A percentile compares a stretch with the other conserved stretches of the same genome.
phyloP scores from a whole-genome alignment of 495 filamentous ascomycete genomes.

The Aspergillus bridgeri region DNA sequence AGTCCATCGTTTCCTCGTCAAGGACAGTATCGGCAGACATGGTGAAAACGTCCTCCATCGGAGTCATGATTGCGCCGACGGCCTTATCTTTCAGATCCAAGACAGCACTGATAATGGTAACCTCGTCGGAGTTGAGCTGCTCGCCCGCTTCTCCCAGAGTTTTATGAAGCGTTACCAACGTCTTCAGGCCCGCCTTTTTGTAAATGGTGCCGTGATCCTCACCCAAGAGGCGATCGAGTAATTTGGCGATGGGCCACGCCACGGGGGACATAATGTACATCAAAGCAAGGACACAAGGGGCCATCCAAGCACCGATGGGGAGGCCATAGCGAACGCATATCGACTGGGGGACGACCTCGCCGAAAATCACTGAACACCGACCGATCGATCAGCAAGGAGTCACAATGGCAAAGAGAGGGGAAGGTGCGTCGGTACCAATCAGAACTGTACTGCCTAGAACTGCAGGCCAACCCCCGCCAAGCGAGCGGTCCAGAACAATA shows the following conservation, averaged over 20 bases:
- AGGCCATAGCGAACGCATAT: slow-evolving; percentile 95
- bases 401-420: neutral
- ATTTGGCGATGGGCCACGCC: slow-evolving; percentile 85
- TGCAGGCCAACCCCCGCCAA: slow-evolving; percentile 93
- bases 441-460: slow-evolving; percentile 87
- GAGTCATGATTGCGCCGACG: slow-evolving; percentile 94
- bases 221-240: slow-evolving; percentile 82
- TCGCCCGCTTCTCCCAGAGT: slow-evolving; percentile 82
- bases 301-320: slow-evolving; percentile 93
- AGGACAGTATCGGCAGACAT: slow-evolving; percentile 90
- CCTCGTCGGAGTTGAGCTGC: slow-evolving; percentile 92
- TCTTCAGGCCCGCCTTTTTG: slow-evolving; percentile 91
- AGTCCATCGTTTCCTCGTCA: slow-evolving; percentile 89
- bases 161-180: slow-evolving; percentile 88
- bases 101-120: slow-evolving; percentile 96
- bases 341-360: slow-evolving; percentile 92
- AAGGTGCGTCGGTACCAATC: slow-evolving; percentile 63
- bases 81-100: slow-evolving; percentile 95
- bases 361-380: slow-evolving; percentile 76
- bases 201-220: slow-evolving; percentile 93
- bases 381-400: neutral
- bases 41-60: slow-evolving; percentile 94
- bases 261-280: slow-evolving; percentile 90
- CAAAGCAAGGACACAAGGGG: slow-evolving; percentile 77
- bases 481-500: slow-evolving; percentile 87